Conservation (phyloP, 1,284 basidiomycete species). For the Tilletia walkeri region DNA sequence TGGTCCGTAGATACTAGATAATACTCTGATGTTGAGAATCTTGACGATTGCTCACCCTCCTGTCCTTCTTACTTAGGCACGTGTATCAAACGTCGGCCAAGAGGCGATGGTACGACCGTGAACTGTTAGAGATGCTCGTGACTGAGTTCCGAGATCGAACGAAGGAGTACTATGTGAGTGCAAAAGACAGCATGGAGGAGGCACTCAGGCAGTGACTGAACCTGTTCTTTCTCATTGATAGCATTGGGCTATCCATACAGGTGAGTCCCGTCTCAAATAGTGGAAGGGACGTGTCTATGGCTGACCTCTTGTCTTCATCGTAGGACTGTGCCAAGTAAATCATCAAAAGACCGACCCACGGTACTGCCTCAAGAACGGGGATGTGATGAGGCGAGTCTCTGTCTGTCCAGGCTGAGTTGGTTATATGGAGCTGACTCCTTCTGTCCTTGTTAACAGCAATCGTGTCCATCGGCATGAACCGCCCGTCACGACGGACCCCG, state of each 20-base stretch:
- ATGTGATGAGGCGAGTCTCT: constrained; percentile 75
- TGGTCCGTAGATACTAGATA: background rate
- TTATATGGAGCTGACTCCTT: background rate
- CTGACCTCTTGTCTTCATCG: constrained; percentile 61
- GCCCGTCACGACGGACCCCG: constrained; percentile 81
- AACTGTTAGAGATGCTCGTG: constrained; percentile 62
- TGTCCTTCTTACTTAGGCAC: background rate
- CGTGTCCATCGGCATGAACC: constrained; percentile 94
- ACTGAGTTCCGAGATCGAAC: constrained; percentile 57
- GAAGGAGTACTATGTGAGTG: constrained; percentile 56
- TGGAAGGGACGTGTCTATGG: background rate
- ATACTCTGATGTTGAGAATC: background rate
- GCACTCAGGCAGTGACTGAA: background rate
- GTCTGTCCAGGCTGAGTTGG: background rate
- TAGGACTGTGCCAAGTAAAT: constrained; percentile 90
- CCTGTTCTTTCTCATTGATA: background rate
- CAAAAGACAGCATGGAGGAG: background rate
- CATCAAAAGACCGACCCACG: constrained; percentile 76
- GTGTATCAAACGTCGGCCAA: constrained; percentile 83
- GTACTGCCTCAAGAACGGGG: constrained; percentile 79
- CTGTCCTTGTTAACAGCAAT: constrained; percentile 62
- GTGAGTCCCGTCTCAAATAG: background rate
- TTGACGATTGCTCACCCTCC: background rate
- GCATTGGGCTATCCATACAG: constrained; percentile 15
- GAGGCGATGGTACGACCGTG: constrained; percentile 78